Evolutionary conservation across 2,329 filamentous ascomycete genomes (phyloP).

Genomic region (Trichophyton simii): DNA sequence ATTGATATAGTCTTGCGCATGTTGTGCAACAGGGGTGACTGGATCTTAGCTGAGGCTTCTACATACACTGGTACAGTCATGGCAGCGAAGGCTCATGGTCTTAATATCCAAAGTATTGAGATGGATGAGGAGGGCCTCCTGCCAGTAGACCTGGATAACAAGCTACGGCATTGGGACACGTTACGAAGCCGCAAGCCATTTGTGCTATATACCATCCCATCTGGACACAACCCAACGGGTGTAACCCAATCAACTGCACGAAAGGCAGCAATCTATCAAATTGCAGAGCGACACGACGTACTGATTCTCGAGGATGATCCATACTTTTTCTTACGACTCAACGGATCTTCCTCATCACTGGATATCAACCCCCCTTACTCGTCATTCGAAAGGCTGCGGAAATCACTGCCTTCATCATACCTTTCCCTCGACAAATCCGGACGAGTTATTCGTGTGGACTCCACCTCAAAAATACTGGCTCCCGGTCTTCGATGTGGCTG

Average conservation of each 20-base stretch:
- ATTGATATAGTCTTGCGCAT: conserved; percentile 21
- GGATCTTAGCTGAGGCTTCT: conserved; percentile 16
- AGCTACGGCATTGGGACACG: conserved; percentile 18
- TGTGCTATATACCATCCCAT: conserved; percentile 54
- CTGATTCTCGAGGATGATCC: conserved; percentile 78
- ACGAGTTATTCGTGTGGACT: conserved; percentile 71
- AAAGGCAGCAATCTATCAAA: conserved; percentile 53
- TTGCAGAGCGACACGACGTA: conserved; percentile 65
- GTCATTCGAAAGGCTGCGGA: conserved; percentile 53
- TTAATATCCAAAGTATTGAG: conserved; percentile 17
- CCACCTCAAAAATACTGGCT: conserved; percentile 71
- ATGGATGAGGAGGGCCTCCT: conserved; percentile 21
- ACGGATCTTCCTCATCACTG: conserved; percentile 33
- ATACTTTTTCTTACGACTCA: conserved; percentile 72
- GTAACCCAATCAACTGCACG: conserved; percentile 55
- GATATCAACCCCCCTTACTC: not conserved
- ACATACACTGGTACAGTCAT: conserved; percentile 20
- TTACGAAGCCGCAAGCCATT: conserved; percentile 40
- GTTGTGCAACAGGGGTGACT: conserved; percentile 19
- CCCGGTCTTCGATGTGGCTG: conserved; percentile 67
- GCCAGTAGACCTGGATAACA: conserved; percentile 17
- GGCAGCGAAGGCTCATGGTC: conserved; percentile 16
- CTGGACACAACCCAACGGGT: conserved; percentile 73
- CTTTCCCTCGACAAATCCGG: conserved; percentile 67
- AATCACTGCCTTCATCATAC: conserved; percentile 53